Conservation (phyloP, 257 asterid species). For the Verbena officinalis region DNA sequence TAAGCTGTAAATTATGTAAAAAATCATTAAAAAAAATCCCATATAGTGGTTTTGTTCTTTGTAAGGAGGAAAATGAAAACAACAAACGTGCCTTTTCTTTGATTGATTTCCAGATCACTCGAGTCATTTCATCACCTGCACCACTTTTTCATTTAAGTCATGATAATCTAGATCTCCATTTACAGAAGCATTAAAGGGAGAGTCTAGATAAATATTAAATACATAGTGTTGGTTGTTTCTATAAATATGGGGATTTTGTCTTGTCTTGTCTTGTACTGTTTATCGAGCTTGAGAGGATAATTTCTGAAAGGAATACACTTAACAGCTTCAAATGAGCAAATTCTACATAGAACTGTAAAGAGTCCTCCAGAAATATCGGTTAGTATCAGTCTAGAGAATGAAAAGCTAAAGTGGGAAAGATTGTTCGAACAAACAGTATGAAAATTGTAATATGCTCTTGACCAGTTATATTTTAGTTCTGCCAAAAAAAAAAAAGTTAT, state of each 20-base stretch:
- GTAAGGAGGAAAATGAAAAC: background rate
- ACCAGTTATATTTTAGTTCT: background rate
- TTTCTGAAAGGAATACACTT: slow-evolving; percentile 11
- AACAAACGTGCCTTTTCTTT: slow-evolving; percentile 49
- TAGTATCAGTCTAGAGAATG: background rate
- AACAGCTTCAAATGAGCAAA: background rate
- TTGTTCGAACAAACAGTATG: too few relatives aligned
- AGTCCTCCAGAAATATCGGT: background rate
- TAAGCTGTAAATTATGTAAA: slow-evolving; percentile 47
- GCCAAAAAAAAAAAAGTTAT: background rate
- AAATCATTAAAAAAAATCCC: slow-evolving; percentile 8
- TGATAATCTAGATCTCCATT: background rate
- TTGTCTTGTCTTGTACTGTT: background rate
- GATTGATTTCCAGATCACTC: slow-evolving; percentile 59
- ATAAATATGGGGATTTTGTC: background rate
- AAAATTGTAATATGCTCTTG: background rate
- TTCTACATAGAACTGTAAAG: background rate
- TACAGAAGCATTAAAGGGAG: background rate
- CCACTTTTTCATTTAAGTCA: slow-evolving; percentile 23
- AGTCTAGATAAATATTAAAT: slow-evolving; percentile 8
- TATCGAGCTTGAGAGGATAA: slow-evolving; percentile 6
- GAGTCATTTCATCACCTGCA: slow-evolving; percentile 75
- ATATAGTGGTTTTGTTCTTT: background rate
- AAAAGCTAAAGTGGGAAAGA: background rate
- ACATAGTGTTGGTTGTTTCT: background rate